phyloP scores from a whole-genome alignment of 495 filamentous ascomycete species.

The Penicillium ochrochloron region DNA sequence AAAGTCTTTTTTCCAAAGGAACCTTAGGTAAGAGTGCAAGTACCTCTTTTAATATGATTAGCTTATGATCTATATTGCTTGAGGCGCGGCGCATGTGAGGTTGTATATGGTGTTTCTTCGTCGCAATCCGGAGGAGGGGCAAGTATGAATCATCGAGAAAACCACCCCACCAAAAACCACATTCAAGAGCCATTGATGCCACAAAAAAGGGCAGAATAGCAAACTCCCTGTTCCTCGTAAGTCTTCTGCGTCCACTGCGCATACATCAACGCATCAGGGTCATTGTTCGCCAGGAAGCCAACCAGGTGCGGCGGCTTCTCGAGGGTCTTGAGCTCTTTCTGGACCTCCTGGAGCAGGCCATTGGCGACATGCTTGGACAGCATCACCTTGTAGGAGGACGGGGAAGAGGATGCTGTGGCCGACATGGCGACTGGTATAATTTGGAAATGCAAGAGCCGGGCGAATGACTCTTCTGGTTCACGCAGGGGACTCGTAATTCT shows the following conservation, averaged over 20 bases:
- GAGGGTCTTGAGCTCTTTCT: slow-evolving; percentile 69
- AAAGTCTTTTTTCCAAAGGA: no score
- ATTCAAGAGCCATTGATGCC: slow-evolving; percentile 21
- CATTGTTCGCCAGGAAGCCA: slow-evolving; percentile 88
- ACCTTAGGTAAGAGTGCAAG: no score
- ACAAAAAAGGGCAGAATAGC: not conserved
- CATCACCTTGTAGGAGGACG: slow-evolving; percentile 86
- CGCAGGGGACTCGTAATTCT: slow-evolving; percentile 31
- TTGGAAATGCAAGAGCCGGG: slow-evolving; percentile 16
- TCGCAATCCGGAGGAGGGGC: slow-evolving; percentile 23
- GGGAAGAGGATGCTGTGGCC: slow-evolving; percentile 34
- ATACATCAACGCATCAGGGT: slow-evolving; percentile 90
- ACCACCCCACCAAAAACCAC: slow-evolving; percentile 24
- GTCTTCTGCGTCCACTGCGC: slow-evolving; percentile 98
- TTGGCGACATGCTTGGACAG: slow-evolving; percentile 83
- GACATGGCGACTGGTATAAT: slow-evolving; percentile 36
- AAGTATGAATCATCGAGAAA: slow-evolving; percentile 33
- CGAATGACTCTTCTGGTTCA: slow-evolving; percentile 18
- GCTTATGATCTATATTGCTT: not conserved
- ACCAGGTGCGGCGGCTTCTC: slow-evolving; percentile 75
- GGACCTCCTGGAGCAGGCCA: slow-evolving; percentile 76
- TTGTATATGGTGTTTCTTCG: slow-evolving; percentile 1
- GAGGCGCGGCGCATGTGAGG: not conserved
- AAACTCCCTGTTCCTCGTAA: slow-evolving; percentile 84
- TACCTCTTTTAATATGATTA: no score